Evolutionary conservation across 352 stramenopile genomes (phyloP), one percentile per base, ranked within the genome.

Genomic region (Phytopythium cucurbitacearum): DNA sequence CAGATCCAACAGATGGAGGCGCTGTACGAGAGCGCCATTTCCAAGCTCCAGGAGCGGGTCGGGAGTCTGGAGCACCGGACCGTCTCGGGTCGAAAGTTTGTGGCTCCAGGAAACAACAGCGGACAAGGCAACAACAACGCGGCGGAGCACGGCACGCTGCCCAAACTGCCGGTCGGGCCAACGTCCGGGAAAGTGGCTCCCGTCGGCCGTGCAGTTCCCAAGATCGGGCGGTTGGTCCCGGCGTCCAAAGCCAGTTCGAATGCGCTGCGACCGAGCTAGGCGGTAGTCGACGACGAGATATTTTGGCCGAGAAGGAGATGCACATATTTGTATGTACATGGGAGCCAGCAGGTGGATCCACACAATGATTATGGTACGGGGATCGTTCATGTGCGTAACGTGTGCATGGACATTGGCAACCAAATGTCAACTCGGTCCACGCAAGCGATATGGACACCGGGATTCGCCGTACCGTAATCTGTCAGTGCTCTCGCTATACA

Each of bases 1-100:
- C 41, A 90, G 76, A 81, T 88, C 45, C 74, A 75, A 46, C 68
- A 88, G 39, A 90, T 90, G 80, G 80, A 90, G 52, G 42, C 51
- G n/a, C 37, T 89, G 28, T 91, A 91, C 28, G 73, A 87, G 62
- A 64, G 74, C 21, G 80, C 77, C 0, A 87, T 91, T 33, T 68
- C 75, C 1, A 91, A 91, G 64, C 69, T 91, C 13, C 80, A 91
- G 40, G 58, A 69, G 11, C 75, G 80, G 28, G 80, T 89, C 35
- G 77, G 71, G 6, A 75, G 60, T 35, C 62, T 91, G 2, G 80
- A 91, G 48, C 70, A 36, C 37, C 83, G 77, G 33, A 53, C 71
- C 2, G 44, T 32, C 3, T 43, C 59, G 10, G 57, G 58, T 44
- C 57, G 62, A n/a, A 79, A 70, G 39, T 42, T 57, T 7, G 60